These are phyloP conservation scores for Pseudohyphozyma bogoriensis DNA, from an alignment of 768 basidiomycete genomes.

Conservation along the genomic window DNA sequence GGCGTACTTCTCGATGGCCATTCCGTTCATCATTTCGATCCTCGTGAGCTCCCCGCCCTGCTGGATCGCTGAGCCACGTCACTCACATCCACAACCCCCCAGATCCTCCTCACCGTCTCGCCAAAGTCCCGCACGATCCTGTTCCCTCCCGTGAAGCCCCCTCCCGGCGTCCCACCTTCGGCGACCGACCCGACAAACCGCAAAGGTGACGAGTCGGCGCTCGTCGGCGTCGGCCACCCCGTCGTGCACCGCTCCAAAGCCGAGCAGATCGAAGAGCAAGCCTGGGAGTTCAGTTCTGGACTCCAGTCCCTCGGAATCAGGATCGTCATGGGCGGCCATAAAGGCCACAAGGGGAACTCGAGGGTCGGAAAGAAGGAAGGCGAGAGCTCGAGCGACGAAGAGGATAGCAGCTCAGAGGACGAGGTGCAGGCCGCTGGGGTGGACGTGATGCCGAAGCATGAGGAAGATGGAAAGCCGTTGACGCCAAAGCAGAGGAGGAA, in stretches of 20 bases:
- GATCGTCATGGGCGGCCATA: slow-evolving; percentile 32
- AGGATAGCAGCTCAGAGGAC: slow-evolving; percentile 27
- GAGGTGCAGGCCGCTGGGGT: neutral
- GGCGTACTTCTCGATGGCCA: slow-evolving; percentile 38
- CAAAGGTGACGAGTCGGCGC: slow-evolving; percentile 38
- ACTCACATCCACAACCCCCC: neutral
- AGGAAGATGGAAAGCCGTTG: slow-evolving; percentile 35
- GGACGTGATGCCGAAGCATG: slow-evolving; percentile 17
- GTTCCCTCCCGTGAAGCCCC: slow-evolving; percentile 39
- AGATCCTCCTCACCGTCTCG: slow-evolving; percentile 34
- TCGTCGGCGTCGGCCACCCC: slow-evolving; percentile 37
- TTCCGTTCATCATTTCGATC: slow-evolving; percentile 36
- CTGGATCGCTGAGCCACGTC: neutral
- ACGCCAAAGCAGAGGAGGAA: slow-evolving; percentile 30
- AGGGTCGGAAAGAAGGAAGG: slow-evolving; percentile 22
- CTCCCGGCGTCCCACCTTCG: slow-evolving; percentile 37
- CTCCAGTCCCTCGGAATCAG: slow-evolving; percentile 29
- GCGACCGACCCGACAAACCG: slow-evolving; percentile 41
- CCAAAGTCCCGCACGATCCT: slow-evolving; percentile 36
- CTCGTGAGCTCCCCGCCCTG: slow-evolving; percentile 23
- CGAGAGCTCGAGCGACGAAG: slow-evolving; percentile 3
- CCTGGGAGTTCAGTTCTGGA: slow-evolving; percentile 38
- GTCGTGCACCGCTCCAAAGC: slow-evolving; percentile 38
- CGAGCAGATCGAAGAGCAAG: slow-evolving; percentile 42
- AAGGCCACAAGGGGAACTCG: slow-evolving; percentile 37